phyloP scores from a whole-genome alignment of 163 green algal species.

The Scenedesmus sp. region DNA sequence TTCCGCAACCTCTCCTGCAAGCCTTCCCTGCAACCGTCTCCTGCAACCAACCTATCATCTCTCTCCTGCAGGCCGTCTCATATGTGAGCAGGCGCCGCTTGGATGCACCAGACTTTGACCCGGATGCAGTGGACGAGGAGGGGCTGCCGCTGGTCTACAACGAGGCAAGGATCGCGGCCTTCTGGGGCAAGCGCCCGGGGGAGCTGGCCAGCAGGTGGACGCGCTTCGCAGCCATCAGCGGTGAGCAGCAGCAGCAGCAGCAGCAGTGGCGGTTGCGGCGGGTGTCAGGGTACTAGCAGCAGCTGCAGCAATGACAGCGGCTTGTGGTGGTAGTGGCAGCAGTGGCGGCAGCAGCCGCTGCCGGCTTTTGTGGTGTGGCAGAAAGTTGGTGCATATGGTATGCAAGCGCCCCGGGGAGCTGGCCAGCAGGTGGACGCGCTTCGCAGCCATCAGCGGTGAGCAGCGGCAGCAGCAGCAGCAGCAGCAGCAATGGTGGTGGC shows the following conservation, averaged over 20 bases:
- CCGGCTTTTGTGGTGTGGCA: background rate
- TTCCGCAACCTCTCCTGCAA: too few relatives aligned
- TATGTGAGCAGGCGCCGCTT: constrained; percentile 81
- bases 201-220: constrained; percentile 76
- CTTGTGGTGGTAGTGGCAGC: background rate
- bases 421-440: constrained; percentile 63
- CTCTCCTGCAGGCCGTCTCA: constrained; percentile 62
- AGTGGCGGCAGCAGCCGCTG: background rate
- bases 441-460: constrained; percentile 67
- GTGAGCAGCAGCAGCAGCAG: constrained; percentile 46
- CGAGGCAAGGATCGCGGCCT: constrained; percentile 77
- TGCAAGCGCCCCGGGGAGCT: constrained; percentile 78
- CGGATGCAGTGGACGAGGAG: constrained; percentile 82
- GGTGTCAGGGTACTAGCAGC: background rate
- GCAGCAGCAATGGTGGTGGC: background rate
- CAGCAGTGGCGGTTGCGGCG: background rate
- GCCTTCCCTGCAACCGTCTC: too few relatives aligned
- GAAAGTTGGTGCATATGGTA: background rate
- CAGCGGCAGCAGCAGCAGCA: background rate
- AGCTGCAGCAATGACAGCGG: background rate
- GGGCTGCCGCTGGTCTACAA: constrained; percentile 88
- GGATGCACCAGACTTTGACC: constrained; percentile 74
- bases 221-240: constrained; percentile 65
- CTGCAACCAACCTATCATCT: background rate
- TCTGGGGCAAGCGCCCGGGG: constrained; percentile 80